Base-by-base conservation (phyloP, 2,329 filamentous ascomycete genomes). In the Xylogone sp. region DNA sequence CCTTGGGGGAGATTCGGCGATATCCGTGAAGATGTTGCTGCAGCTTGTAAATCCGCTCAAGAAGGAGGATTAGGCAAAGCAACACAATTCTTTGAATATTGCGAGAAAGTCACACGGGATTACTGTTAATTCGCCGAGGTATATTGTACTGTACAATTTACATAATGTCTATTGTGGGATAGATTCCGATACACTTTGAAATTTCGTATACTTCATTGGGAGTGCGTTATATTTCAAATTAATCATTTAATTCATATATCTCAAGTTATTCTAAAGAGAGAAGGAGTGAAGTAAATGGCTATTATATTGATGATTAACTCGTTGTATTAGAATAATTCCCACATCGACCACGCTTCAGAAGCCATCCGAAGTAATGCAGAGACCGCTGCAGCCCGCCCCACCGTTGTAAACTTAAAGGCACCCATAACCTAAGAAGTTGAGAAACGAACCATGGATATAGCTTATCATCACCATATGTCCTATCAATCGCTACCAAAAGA, bases 1-100 rank as follows among this genome's bases (percentile, higher is more conserved):
- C 60, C 61, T 5, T 63, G 61, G 60, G 56, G 60, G 4, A 64
- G 69, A 10, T 76, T 70, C 70, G 49, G 52, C 6, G 27, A 24
- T 20, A 53, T 57, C 13, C 53, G 51, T 16, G 48, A 56, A 13
- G 55, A 61, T 53, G 29, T 60, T 9, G n/a, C 59, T 4, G 39
- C 51, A 13, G 49, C 50, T 4, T 48, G 62, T 43, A 54, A 51
- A 46, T 42, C 31, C 13, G 53, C 49, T 21, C 49, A 56, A 18
- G 57, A 60, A 27, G 59, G 58, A 22, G 60, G 58, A 2, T 58
- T 51, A 8, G 59, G 61, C 12, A 43, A 53, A 3, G 58, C 58
- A 7, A 48, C 43, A 12, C 48, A 58, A 21, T 62, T 62, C 31
- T 59, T 53, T 55, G 45, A 57, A 9, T 63, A 54, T 56, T 63